These are phyloP conservation scores for Sugiyamaella pinicola DNA, from an alignment of 1,139 yeast species.

Conservation along the genomic window DNA sequence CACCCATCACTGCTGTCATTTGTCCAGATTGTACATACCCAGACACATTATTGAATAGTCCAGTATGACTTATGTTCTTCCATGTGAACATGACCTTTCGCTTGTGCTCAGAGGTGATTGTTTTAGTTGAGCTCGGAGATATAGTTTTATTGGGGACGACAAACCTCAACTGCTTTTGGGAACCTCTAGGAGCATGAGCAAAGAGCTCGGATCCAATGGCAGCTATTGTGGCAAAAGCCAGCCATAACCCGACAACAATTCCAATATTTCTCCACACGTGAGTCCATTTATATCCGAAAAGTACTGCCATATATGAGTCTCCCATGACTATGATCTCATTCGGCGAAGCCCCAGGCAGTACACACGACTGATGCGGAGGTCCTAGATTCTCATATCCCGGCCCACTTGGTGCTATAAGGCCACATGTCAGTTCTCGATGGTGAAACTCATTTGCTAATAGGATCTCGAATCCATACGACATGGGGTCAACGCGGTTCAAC, in stretches of 20 bases:
- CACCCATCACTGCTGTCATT: conserved; percentile 66
- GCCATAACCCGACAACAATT: conserved; percentile 56
- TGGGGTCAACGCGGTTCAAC: conserved; percentile 61
- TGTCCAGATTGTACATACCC: conserved; percentile 71
- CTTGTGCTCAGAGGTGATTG: background rate
- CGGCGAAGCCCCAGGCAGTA: conserved; percentile 50
- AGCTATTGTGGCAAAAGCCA: conserved; percentile 51
- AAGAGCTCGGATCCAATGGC: conserved; percentile 52
- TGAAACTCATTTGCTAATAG: conserved; percentile 62
- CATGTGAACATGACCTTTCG: conserved; percentile 39
- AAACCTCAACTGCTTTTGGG: conserved; percentile 2
- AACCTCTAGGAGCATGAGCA: conserved; percentile 31
- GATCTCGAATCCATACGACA: conserved; percentile 58
- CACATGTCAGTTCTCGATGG: conserved; percentile 52
- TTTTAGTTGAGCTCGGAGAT: background rate
- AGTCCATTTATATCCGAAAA: conserved; percentile 48
- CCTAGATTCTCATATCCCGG: conserved; percentile 50
- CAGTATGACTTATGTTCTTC: conserved; percentile 27
- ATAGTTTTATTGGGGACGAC: background rate
- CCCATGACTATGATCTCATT: conserved; percentile 53
- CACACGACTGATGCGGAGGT: conserved; percentile 50
- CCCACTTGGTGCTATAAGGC: conserved; percentile 53
- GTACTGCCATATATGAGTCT: conserved; percentile 48
- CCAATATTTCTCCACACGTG: conserved; percentile 74
- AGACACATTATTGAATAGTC: conserved; percentile 52